Conservation (phyloP, 164 flowering plant species). For the Chimonanthus salicifolius region DNA sequence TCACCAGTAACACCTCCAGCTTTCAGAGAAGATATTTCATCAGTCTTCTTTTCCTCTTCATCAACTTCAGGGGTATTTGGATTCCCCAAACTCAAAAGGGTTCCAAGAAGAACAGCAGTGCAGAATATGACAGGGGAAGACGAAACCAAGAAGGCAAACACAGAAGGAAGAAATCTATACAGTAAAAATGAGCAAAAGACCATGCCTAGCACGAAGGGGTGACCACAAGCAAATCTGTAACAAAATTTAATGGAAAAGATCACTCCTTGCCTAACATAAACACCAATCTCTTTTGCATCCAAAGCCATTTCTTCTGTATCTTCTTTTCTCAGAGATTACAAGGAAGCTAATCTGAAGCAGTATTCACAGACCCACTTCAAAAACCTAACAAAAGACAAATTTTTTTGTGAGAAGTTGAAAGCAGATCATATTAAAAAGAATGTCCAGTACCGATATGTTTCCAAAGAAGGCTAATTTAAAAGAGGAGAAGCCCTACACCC, state of each 20-base stretch:
- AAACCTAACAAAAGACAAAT: not conserved
- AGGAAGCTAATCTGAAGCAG: not conserved
- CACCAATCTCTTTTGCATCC: slow-evolving; percentile 31
- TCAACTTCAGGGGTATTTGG: slow-evolving; percentile 59
- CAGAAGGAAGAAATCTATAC: slow-evolving; percentile 55
- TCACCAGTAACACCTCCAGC: slow-evolving; percentile 24
- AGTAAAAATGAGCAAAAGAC: slow-evolving; percentile 31
- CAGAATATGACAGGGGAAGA: slow-evolving; percentile 83
- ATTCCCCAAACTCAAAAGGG: slow-evolving; percentile 81
- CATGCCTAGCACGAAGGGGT: slow-evolving; percentile 40
- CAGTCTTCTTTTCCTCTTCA: slow-evolving; percentile 22
- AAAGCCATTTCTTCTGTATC: slow-evolving; percentile 37
- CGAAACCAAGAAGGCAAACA: slow-evolving; percentile 64
- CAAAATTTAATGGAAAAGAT: slow-evolving; percentile 24
- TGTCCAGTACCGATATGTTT: not conserved
- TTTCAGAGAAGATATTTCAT: slow-evolving; percentile 32
- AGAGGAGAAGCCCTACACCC: not conserved
- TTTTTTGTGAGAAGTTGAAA: not conserved
- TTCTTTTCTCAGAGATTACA: not conserved
- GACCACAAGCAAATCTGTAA: slow-evolving; percentile 24
- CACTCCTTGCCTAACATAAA: slow-evolving; percentile 22
- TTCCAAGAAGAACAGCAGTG: slow-evolving; percentile 85
- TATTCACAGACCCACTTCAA: slow-evolving; percentile 3
- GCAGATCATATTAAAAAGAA: not conserved
- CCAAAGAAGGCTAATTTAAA: too few species aligned